Percentiles rank a stretch among this genome's conserved stretches.
Evolutionary conservation across 768 basidiomycete species (phyloP).

Genomic region (Suillus discolor): DNA sequence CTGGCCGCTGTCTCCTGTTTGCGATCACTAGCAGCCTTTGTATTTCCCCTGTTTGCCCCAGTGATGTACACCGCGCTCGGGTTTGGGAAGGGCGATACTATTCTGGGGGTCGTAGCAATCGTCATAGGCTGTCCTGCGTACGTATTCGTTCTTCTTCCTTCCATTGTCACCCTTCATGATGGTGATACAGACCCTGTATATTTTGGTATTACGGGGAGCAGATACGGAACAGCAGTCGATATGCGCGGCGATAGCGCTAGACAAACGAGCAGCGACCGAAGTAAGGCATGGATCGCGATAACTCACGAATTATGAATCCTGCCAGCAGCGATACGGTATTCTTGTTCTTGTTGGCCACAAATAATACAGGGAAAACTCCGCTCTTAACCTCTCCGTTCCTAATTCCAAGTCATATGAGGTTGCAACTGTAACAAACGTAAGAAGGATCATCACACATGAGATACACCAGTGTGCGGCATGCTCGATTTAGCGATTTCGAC

Average conservation of each 20-base stretch:
- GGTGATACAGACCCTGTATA: conserved; percentile 40
- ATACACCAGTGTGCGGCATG: not conserved
- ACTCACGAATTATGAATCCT: not conserved
- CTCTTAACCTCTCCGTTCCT: not conserved
- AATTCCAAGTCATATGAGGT: not conserved
- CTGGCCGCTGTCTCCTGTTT: conserved; percentile 53
- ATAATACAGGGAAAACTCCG: not conserved
- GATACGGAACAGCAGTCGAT: conserved; percentile 51
- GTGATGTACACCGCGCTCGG: conserved; percentile 67
- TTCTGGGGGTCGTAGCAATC: conserved; percentile 61
- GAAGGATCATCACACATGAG: not conserved
- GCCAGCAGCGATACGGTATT: not conserved
- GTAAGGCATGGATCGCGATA: not conserved
- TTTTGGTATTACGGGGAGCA: conserved; percentile 46
- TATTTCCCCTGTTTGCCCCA: conserved; percentile 76
- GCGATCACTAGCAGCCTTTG: too few species aligned
- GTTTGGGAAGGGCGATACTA: conserved; percentile 68
- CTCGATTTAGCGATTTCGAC: not conserved
- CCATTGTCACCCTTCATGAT: not conserved
- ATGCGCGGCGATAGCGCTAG: conserved; percentile 27
- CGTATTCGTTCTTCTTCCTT: conserved; percentile 8
- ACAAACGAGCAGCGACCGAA: not conserved
- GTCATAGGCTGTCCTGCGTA: conserved; percentile 59
- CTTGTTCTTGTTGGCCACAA: not conserved
- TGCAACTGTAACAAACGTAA: not conserved